Base-by-base conservation (phyloP, 306 rosid genomes). In the Lablab purpureus region DNA sequence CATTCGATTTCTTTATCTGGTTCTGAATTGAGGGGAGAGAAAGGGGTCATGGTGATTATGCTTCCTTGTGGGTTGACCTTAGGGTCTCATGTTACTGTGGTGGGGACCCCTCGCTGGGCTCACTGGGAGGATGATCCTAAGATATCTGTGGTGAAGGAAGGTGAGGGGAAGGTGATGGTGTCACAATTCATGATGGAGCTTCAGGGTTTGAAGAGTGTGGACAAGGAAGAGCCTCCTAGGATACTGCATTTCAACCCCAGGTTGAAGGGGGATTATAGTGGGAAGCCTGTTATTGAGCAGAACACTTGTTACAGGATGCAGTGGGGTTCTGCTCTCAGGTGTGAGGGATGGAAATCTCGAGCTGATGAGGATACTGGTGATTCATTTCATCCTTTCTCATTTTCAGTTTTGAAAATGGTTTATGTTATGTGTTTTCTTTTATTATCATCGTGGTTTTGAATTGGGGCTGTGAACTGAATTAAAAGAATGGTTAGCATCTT, bases 171-270 rank as follows among this genome's bases (percentile, higher is more conserved):
- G 18, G 90, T 82, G 67, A 84, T 84, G 96, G 90, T 89, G 7
- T 91, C 96, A 8, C 96, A 91, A 84, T 91, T 91, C 22, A 89
- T 87, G 90, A 80, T 89, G 87, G 96, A 91, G 78, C 76, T 91
- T 83, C 96, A 91, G 81, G 96, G 93, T 6, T 66, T 91, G 89
- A 87, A 89, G 84, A 87, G 77, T 19, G 93, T 84, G 80, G 93
- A 91, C 40, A 89, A 90, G 1, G 96, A 91, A 72, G 96, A 89
- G 59, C 96, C 93, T 8, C 96, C 96, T 0, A 80, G 83, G 84
- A 85, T 89, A 49, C 80, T 87, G 76, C 96, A 91, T 84, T 89
- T 91, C 82, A 91, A 89, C 80, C 96, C 96, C 34, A 87, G 93
- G 82, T 76, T 91, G 85, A 88, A 87, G 76, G 96, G 93, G 67